A percentile compares a stretch with the other conserved stretches of the same genome.
Conservation (phyloP, 495 filamentous ascomycete species). For the Aspergillus diversus region DNA sequence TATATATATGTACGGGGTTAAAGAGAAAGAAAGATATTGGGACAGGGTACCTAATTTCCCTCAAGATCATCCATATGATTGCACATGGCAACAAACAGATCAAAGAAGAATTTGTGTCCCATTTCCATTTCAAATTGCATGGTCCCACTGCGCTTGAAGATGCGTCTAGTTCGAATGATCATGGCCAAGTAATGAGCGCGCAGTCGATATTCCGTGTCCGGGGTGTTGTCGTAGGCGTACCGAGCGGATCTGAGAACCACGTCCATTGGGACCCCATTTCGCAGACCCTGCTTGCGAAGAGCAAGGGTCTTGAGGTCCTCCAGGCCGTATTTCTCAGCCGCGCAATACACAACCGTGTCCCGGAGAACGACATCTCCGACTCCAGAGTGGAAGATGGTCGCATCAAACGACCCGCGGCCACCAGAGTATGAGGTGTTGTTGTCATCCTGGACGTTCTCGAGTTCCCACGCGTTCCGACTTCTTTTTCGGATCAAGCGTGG, state of each 20-base stretch:
- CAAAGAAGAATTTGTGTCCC: conserved; percentile 90
- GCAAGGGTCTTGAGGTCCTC: conserved; percentile 85
- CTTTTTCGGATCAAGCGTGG: conserved; percentile 56
- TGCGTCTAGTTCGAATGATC: conserved; percentile 90
- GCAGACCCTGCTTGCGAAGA: conserved; percentile 90
- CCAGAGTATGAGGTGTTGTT: conserved; percentile 39
- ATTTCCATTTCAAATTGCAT: conserved; percentile 98
- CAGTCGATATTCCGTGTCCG: conserved; percentile 83
- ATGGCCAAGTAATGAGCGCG: conserved; percentile 93
- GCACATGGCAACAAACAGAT: conserved; percentile 96
- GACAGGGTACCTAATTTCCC: conserved; percentile 49
- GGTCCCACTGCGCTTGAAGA: conserved; percentile 93
- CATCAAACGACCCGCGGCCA: conserved; percentile 68
- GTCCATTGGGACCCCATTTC: conserved; percentile 79
- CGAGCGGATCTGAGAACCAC: conserved; percentile 88
- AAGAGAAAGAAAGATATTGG: conserved; percentile 2
- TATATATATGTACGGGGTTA: conserved; percentile 25
- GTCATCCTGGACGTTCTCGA: conserved; percentile 62
- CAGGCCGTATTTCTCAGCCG: conserved; percentile 82
- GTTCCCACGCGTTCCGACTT: conserved; percentile 62
- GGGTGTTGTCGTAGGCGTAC: conserved; percentile 92
- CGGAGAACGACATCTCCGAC: conserved; percentile 74
- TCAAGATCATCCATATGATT: conserved; percentile 93
- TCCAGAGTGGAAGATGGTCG: conserved; percentile 72
- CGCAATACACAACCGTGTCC: conserved; percentile 91